These are phyloP conservation scores for Pyrenophora graminea DNA, from an alignment of 2,329 filamentous ascomycete species.

Conservation along the genomic window DNA sequence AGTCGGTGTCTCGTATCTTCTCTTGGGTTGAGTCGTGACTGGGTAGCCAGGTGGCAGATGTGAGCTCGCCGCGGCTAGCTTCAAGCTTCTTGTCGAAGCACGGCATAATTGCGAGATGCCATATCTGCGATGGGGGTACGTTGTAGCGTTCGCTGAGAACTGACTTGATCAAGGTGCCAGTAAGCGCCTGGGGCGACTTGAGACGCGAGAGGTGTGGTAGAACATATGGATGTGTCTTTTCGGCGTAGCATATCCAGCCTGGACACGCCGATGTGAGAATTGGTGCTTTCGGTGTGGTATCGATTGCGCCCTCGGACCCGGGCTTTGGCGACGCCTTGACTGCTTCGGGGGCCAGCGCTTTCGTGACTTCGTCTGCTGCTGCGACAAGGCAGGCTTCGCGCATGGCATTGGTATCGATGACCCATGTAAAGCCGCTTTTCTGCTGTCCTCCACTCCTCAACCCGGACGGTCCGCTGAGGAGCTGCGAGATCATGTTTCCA, in stretches of 20 bases:
- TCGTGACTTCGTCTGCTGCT: slow-evolving; percentile 53
- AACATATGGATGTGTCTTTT: slow-evolving; percentile 95
- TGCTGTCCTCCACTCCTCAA: slow-evolving; percentile 71
- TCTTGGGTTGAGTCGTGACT: slow-evolving; percentile 26
- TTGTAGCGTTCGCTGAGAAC: slow-evolving; percentile 73
- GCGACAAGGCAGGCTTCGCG: slow-evolving; percentile 79
- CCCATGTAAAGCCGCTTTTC: slow-evolving; percentile 81
- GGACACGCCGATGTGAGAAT: slow-evolving; percentile 90
- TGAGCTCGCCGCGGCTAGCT: slow-evolving; percentile 90
- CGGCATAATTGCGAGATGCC: slow-evolving; percentile 95
- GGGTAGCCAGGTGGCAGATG: slow-evolving; percentile 71
- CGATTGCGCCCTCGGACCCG: slow-evolving; percentile 40
- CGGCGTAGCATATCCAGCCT: slow-evolving; percentile 98
- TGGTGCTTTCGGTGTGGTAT: slow-evolving; percentile 60
- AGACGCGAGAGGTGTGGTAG: slow-evolving; percentile 87
- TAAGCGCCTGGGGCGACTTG: slow-evolving; percentile 92
- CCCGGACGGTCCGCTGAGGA: slow-evolving; percentile 72
- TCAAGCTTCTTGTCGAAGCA: slow-evolving; percentile 99
- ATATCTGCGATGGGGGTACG: slow-evolving; percentile 78
- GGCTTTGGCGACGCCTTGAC: slow-evolving; percentile 27
- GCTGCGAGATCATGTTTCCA: slow-evolving; percentile 78
- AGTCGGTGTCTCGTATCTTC: slow-evolving; percentile 83
- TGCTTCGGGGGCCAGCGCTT: slow-evolving; percentile 37
- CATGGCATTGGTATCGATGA: slow-evolving; percentile 85
- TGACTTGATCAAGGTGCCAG: slow-evolving; percentile 88